phyloP scores from a whole-genome alignment of 1,284 basidiomycete genomes.

The Psilocybe mexicana region DNA sequence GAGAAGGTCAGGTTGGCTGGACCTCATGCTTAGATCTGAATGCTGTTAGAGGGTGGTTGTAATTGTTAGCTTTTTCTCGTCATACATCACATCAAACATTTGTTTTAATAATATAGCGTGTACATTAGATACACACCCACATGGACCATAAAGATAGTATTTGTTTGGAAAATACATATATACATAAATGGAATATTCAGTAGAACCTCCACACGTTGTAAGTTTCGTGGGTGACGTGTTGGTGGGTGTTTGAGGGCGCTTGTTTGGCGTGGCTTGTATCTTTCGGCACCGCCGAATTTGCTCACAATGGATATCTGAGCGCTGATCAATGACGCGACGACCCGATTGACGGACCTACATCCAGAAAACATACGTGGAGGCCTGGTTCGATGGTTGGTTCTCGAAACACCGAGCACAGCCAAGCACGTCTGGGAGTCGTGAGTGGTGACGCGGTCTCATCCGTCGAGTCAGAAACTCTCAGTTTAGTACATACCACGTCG shows the following conservation, averaged over 20 bases:
- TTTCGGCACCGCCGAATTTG: background rate
- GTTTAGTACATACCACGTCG: background rate
- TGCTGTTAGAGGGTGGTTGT: slow-evolving; percentile 1
- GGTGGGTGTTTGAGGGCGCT: slow-evolving; percentile 10
- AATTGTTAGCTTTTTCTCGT: slow-evolving; percentile 7
- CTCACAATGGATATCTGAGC: background rate
- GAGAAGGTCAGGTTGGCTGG: slow-evolving; percentile 79
- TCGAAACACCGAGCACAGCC: too few species aligned
- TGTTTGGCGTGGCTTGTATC: background rate
- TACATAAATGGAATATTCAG: background rate
- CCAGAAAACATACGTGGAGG: background rate
- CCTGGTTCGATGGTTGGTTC: too few species aligned
- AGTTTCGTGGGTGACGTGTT: background rate
- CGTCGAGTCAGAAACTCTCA: too few species aligned
- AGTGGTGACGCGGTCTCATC: too few species aligned
- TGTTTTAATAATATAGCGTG: background rate
- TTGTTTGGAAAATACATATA: background rate
- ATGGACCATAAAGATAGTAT: background rate
- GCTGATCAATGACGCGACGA: background rate
- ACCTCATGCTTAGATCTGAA: slow-evolving; percentile 44
- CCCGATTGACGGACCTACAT: background rate
- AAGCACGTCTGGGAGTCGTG: too few species aligned
- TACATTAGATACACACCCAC: slow-evolving; percentile 10
- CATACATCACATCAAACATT: background rate
- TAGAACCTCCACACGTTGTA: background rate